These are phyloP conservation scores for Pythium chondricola DNA, from an alignment of 352 stramenopile genomes.

Conservation along the genomic window DNA sequence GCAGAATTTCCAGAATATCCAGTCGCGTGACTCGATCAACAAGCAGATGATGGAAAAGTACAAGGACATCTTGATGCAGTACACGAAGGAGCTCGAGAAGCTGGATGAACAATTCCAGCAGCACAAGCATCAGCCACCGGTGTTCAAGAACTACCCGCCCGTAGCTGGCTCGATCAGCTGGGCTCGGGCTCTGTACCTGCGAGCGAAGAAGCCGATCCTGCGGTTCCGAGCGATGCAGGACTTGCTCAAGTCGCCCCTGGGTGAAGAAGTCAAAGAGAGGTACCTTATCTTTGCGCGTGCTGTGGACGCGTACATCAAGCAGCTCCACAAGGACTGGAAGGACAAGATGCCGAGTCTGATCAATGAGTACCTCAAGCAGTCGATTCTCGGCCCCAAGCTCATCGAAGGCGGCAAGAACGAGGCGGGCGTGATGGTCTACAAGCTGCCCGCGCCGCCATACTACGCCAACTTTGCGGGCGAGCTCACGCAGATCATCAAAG, in stretches of 20 bases:
- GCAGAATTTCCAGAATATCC: conserved; percentile 96
- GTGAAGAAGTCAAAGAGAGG: conserved; percentile 91
- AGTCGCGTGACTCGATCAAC: conserved; percentile 94
- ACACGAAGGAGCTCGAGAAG: conserved; percentile 93
- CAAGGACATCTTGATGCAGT: conserved; percentile 95
- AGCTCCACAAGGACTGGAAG: conserved; percentile 92
- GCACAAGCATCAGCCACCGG: conserved; percentile 70
- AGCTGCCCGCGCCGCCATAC: conserved; percentile 88
- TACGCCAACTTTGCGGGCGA: conserved; percentile 92
- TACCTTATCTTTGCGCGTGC: conserved; percentile 91
- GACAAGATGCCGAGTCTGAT: conserved; percentile 80
- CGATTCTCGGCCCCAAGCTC: conserved; percentile 85
- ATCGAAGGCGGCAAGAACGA: conserved; percentile 73
- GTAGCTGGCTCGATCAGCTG: conserved; percentile 82
- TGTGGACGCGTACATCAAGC: conserved; percentile 91
- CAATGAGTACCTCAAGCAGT: conserved; percentile 91
- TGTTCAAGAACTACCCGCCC: conserved; percentile 93
- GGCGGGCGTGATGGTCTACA: conserved; percentile 66
- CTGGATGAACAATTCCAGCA: conserved; percentile 88
- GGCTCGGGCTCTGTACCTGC: conserved; percentile 80
- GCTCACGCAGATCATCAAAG: conserved; percentile 93
- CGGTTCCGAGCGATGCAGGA: conserved; percentile 92
- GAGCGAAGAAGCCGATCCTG: conserved; percentile 93
- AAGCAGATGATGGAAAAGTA: conserved; percentile 97
- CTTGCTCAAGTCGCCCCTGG: conserved; percentile 85